Conservation (phyloP, 495 filamentous ascomycete genomes). For the Podospora conica region DNA sequence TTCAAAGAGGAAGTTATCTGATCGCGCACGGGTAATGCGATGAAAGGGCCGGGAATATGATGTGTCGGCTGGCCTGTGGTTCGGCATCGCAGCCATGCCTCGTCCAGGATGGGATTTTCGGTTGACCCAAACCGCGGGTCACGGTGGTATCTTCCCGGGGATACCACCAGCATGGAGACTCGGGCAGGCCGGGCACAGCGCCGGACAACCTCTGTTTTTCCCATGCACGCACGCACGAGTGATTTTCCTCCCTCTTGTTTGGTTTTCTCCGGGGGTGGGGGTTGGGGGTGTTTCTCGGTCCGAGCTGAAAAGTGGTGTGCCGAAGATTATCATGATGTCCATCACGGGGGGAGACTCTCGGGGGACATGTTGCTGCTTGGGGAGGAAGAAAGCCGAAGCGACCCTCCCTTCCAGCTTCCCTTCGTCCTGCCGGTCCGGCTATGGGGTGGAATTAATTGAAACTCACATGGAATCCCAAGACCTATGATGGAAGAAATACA, state of each 20-base stretch:
- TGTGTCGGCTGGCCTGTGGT: neutral
- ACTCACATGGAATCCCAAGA: neutral
- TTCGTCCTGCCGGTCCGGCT: neutral
- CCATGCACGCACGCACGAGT: neutral
- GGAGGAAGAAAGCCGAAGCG: neutral
- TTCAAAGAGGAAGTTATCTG: neutral
- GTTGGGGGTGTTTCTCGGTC: neutral
- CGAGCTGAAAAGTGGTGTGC: neutral
- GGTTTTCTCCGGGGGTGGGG: neutral
- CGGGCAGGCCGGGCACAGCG: too few species aligned
- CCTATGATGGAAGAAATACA: neutral
- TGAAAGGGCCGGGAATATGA: neutral
- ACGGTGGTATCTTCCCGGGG: neutral
- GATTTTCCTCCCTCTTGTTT: neutral
- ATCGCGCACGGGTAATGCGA: neutral
- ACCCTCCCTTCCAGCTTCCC: neutral
- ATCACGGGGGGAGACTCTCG: neutral
- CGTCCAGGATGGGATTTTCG: neutral
- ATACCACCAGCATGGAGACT: too few species aligned
- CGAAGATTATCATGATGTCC: neutral
- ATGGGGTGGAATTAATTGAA: neutral
- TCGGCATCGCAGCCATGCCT: neutral
- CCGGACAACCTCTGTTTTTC: too few species aligned
- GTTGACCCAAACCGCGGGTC: neutral
- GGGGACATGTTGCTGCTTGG: too few species aligned